Evolutionary conservation across 2,329 filamentous ascomycete genomes (phyloP).

Genomic region (Thielaviopsis populi): DNA sequence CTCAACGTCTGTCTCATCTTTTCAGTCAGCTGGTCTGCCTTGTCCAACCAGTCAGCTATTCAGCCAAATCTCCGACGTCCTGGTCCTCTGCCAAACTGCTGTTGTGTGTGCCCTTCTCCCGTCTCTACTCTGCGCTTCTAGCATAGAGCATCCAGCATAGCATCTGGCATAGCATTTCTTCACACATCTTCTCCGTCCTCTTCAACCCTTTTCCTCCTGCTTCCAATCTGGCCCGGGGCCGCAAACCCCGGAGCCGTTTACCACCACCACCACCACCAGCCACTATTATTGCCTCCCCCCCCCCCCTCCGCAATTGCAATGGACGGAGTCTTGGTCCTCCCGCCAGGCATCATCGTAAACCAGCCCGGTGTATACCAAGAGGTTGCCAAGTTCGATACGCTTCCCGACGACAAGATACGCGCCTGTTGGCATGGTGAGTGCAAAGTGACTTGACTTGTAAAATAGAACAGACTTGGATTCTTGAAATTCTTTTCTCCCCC

Average conservation of each 20-base stretch:
- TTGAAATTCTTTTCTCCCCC: not conserved
- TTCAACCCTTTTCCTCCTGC: not conserved
- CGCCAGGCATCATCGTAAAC: constrained; percentile 43
- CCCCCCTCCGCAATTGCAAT: not conserved
- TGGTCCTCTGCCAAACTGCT: not conserved
- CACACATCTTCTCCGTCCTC: not conserved
- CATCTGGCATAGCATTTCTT: not conserved
- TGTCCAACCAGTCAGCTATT: not conserved
- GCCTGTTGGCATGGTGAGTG: constrained; percentile 42
- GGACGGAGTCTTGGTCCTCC: constrained; percentile 30
- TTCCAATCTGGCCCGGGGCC: constrained; percentile 7
- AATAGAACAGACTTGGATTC: not conserved
- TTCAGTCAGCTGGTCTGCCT: not conserved
- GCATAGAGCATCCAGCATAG: not conserved
- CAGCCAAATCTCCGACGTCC: not conserved
- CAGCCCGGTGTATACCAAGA: constrained; percentile 36
- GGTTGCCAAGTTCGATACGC: constrained; percentile 35
- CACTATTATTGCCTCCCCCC: too few species aligned
- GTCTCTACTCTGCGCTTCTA: not conserved
- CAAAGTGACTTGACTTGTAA: constrained; percentile 5
- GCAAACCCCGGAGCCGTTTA: constrained; percentile 8
- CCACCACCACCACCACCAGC: too few species aligned
- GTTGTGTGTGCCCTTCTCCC: not conserved
- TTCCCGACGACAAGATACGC: constrained; percentile 38
- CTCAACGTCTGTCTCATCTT: not conserved